Percentiles rank a stretch among this genome's conserved stretches.
Evolutionary conservation across 306 rosid species (phyloP).

Genomic region (Leucaena leucocephala): DNA sequence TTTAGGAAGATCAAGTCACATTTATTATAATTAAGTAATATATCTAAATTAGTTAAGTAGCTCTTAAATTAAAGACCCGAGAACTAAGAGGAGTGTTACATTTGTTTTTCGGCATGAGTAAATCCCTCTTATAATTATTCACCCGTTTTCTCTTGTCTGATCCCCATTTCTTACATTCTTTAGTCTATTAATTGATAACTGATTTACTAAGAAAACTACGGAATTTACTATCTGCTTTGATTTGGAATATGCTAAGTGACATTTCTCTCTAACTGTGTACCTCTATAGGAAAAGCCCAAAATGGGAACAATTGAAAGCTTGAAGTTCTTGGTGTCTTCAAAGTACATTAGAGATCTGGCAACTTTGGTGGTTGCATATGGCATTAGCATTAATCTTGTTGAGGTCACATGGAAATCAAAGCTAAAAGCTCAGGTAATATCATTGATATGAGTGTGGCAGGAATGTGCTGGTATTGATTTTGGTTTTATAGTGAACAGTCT

Average conservation of each 20-base stretch:
- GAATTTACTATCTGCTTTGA: conserved; percentile 8
- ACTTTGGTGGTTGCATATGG: conserved; percentile 55
- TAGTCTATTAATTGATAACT: too few species aligned
- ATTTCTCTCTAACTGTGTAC: conserved; percentile 1
- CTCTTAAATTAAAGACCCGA: too few species aligned
- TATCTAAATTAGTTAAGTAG: too few species aligned
- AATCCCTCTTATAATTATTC: not conserved
- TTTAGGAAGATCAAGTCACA: too few species aligned
- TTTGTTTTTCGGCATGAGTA: too few species aligned
- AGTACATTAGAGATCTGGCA: conserved; percentile 91
- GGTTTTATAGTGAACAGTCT: conserved; percentile 14
- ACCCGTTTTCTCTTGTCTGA: too few species aligned
- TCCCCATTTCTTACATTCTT: too few species aligned
- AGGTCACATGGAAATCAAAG: conserved; percentile 99
- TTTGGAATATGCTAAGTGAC: not conserved
- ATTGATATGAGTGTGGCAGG: not conserved
- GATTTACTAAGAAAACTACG: not conserved
- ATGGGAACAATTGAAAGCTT: conserved; percentile 98
- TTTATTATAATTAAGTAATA: too few species aligned
- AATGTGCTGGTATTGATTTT: not conserved
- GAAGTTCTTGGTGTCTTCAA: conserved; percentile 95
- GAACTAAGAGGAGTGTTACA: not conserved
- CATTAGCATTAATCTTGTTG: too few species aligned
- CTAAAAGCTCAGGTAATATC: conserved; percentile 83
- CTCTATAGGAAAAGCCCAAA: conserved; percentile 78